phyloP scores from a whole-genome alignment of 371 early-diverging fungal genomes.

The Blastocladiella emersonii region DNA sequence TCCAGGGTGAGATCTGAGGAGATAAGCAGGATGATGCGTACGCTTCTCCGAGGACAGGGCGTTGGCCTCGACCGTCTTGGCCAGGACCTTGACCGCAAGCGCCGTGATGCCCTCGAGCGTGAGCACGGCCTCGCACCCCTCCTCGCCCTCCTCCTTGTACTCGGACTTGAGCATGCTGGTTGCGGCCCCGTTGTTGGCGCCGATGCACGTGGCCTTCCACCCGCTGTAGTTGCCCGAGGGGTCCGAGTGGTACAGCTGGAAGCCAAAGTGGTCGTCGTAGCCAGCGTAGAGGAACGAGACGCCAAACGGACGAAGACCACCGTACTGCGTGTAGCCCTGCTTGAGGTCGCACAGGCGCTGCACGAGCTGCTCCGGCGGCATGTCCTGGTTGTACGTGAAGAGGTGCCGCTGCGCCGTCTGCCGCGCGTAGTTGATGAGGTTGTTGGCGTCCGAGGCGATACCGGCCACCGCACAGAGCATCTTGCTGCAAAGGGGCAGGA shows the following conservation, averaged over 20 bases:
- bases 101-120: constrained; percentile 73
- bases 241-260: constrained; percentile 96
- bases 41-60: constrained; percentile 77
- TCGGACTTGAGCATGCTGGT: constrained; percentile 88
- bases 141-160: constrained; percentile 58
- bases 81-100: constrained; percentile 79
- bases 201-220: constrained; percentile 97
- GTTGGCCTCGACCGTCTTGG: constrained; percentile 91
- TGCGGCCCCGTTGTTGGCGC: constrained; percentile 83
- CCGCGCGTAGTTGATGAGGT: constrained; percentile 82
- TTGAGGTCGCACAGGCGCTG: constrained; percentile 89
- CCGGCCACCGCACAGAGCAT: constrained; percentile 97
- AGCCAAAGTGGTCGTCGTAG: constrained; percentile 75
- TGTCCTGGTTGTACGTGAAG: constrained; percentile 71
- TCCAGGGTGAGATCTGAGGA: background rate
- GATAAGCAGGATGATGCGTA: constrained; percentile 33
- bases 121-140: constrained; percentile 24
- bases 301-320: constrained; percentile 97
- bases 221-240: constrained; percentile 98
- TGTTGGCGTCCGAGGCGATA: constrained; percentile 94
- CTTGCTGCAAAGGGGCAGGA: constrained; percentile 35
- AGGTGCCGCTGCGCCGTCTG: constrained; percentile 81
- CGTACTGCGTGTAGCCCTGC: constrained; percentile 98
- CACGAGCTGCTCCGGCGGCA: constrained; percentile 89
- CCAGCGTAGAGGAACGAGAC: constrained; percentile 97